Conservation (phyloP, 108 stramenopile genomes). For the Aurantiochytrium sp. region DNA sequence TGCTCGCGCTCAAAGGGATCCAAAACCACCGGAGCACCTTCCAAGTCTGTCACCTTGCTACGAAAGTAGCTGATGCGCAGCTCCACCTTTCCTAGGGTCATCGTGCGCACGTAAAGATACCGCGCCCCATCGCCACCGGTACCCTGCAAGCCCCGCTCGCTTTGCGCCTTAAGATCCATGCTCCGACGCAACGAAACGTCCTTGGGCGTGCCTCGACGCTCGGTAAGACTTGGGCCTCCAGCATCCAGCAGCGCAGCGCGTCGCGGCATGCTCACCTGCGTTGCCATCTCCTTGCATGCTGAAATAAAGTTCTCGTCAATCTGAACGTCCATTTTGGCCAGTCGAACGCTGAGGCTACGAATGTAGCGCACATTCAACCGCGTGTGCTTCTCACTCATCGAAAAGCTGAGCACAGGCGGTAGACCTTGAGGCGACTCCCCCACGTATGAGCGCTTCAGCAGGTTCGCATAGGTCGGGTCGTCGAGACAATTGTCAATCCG, state of each 20-base stretch:
- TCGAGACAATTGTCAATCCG: background rate
- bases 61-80: background rate
- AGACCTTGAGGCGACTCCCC: background rate
- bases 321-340: background rate
- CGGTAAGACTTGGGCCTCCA: background rate
- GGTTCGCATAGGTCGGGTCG: background rate
- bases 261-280: background rate
- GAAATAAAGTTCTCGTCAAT: background rate
- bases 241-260: background rate
- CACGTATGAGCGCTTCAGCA: background rate
- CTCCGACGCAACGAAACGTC: background rate
- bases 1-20: background rate
- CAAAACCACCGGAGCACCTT: background rate
- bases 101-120: background rate
- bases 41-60: background rate
- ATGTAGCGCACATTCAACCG: background rate
- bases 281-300: background rate
- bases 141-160: background rate
- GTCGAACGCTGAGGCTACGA: background rate
- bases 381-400: background rate
- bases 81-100: background rate
- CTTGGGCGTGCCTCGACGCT: background rate
- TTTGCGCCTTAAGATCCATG: background rate
- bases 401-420: background rate
- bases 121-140: background rate